These are phyloP conservation scores for Ajuga reptans DNA, from an alignment of 305 asterid genomes.

Conservation along the genomic window DNA sequence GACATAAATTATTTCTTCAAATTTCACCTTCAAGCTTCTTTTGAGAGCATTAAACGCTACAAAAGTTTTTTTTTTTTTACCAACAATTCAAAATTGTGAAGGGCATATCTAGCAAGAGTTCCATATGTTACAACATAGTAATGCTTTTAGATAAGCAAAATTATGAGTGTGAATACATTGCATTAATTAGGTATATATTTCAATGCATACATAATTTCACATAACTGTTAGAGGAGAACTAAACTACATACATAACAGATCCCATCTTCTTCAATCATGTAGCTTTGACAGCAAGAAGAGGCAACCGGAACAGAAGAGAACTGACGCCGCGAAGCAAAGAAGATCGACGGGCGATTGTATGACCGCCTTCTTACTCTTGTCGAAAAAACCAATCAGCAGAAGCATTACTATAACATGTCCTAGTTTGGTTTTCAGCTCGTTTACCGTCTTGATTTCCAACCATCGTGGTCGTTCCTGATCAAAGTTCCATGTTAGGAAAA, in stretches of 20 bases:
- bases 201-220: not conserved
- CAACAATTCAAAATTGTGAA: too few relatives aligned
- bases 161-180: too few relatives aligned
- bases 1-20: too few relatives aligned
- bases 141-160: too few relatives aligned
- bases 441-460: slow-evolving; percentile 71
- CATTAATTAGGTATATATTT: too few relatives aligned
- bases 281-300: slow-evolving; percentile 72
- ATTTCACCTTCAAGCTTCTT: too few relatives aligned
- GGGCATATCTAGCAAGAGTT: too few relatives aligned
- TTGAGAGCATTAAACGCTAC: too few relatives aligned
- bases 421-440: slow-evolving; percentile 73
- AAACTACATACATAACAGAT: not conserved
- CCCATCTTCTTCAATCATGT: slow-evolving; percentile 25
- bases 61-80: too few relatives aligned
- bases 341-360: slow-evolving; percentile 63
- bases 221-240: not conserved
- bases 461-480: slow-evolving; percentile 81
- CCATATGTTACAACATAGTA: too few relatives aligned
- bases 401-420: slow-evolving; percentile 94
- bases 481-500: not conserved
- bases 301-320: slow-evolving; percentile 69
- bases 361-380: slow-evolving; percentile 75
- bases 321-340: slow-evolving; percentile 79
- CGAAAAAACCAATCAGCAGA: slow-evolving; percentile 74